Percentiles rank a stretch among this genome's conserved stretches.
These are phyloP conservation scores for Xanthoconium stramineum DNA, from an alignment of 768 basidiomycete genomes.

Conservation along the genomic window DNA sequence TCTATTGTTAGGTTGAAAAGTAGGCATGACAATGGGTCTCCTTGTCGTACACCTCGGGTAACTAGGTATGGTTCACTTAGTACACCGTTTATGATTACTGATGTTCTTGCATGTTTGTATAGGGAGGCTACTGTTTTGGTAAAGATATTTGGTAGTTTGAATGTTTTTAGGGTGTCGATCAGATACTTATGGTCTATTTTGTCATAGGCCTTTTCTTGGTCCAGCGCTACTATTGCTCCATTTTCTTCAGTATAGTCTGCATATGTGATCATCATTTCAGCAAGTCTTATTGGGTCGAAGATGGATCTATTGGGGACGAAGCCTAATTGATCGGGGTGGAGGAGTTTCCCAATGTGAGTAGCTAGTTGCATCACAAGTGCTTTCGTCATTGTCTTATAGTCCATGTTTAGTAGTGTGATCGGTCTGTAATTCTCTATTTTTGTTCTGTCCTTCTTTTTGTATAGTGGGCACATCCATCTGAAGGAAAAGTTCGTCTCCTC, in stretches of 20 bases:
- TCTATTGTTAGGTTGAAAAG: background rate
- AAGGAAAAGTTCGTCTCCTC: too few relatives aligned
- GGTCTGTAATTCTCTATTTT: slow-evolving; percentile 27
- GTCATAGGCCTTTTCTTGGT: slow-evolving; percentile 40
- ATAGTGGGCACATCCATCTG: slow-evolving; percentile 1
- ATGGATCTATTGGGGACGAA: slow-evolving; percentile 33
- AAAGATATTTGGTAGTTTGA: background rate
- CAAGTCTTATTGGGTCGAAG: slow-evolving; percentile 30
- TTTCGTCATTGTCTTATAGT: slow-evolving; percentile 24
- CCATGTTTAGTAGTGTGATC: slow-evolving; percentile 26
- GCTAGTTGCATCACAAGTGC: slow-evolving; percentile 18
- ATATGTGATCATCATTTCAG: slow-evolving; percentile 20
- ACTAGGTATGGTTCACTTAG: background rate
- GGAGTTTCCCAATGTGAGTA: too few relatives aligned
- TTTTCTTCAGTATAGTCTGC: slow-evolving; percentile 20
- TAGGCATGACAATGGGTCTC: slow-evolving; percentile 6
- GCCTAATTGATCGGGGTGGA: slow-evolving; percentile 32
- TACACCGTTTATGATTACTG: background rate
- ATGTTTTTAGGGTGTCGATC: rapidly evolving
- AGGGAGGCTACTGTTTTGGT: background rate
- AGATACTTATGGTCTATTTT: slow-evolving; percentile 35
- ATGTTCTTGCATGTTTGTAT: background rate
- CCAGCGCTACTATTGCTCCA: slow-evolving; percentile 28
- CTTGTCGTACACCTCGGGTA: slow-evolving; percentile 33
- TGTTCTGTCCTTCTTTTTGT: background rate